Percentiles rank a stretch among this genome's conserved stretches.
These are phyloP conservation scores for Penicillium chermesinum DNA, from an alignment of 495 filamentous ascomycete genomes.

Conservation along the genomic window DNA sequence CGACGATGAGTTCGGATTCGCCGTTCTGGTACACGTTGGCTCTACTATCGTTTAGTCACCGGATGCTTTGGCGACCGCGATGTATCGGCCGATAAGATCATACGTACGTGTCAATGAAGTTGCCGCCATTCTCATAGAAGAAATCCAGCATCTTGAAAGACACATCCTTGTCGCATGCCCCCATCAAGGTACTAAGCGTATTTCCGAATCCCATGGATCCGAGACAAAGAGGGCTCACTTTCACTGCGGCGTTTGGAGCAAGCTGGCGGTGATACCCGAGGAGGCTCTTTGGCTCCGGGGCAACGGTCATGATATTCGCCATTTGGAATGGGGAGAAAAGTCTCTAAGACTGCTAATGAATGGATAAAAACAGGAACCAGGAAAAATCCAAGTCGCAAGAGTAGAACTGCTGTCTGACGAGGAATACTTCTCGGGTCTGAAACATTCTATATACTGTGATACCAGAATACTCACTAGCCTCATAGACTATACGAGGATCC, in stretches of 20 bases:
- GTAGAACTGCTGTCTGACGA: too few species aligned
- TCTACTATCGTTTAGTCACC: neutral
- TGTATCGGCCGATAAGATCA: too few species aligned
- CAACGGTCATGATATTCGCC: neutral
- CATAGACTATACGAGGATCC: neutral
- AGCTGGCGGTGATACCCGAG: neutral
- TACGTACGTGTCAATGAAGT: slow-evolving; percentile 36
- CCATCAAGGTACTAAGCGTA: neutral
- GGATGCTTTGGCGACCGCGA: neutral
- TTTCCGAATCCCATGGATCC: neutral
- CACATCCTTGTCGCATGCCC: slow-evolving; percentile 15
- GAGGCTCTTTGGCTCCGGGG: neutral
- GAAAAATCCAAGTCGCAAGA: too few species aligned
- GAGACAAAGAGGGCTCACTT: neutral
- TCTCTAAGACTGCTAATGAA: too few species aligned
- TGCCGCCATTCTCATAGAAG: slow-evolving; percentile 37
- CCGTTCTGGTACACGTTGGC: slow-evolving; percentile 7
- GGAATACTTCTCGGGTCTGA: neutral
- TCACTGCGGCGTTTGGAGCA: neutral
- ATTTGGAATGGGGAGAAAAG: neutral
- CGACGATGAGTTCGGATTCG: slow-evolving; percentile 5
- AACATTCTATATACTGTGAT: neutral
- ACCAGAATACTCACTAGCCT: neutral
- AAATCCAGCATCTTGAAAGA: slow-evolving; percentile 42
- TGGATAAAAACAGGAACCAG: too few species aligned